A percentile compares a stretch with the other conserved stretches of the same genome.
Conservation (phyloP, 225 moss, liverwort and hornwort species). For the Polytrichum commune region DNA sequence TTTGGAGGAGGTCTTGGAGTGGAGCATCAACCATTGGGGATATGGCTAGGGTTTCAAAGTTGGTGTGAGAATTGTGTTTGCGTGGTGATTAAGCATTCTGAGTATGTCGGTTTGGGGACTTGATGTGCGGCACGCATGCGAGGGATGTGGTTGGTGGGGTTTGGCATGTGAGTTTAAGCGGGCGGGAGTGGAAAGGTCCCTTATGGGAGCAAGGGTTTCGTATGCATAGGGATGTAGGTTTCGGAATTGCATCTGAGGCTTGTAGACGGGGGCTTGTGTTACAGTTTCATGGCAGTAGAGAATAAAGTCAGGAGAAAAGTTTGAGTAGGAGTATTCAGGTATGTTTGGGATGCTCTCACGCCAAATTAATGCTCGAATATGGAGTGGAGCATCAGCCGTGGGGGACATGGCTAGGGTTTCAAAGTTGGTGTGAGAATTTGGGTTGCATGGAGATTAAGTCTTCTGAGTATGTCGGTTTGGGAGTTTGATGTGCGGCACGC, state of each 20-base stretch:
- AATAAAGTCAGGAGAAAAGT: too few species aligned
- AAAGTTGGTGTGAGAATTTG: background rate
- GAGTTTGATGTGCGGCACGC: background rate
- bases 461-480: background rate
- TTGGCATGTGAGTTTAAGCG: too few species aligned
- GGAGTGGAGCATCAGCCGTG: background rate
- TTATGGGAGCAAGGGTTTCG: too few species aligned
- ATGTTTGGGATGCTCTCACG: too few species aligned
- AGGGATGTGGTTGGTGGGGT: too few species aligned
- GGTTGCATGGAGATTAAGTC: background rate
- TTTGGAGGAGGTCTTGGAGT: background rate
- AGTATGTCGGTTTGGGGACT: background rate
- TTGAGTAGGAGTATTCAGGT: too few species aligned
- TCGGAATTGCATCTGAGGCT: too few species aligned
- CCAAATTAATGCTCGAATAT: too few species aligned
- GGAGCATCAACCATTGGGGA: background rate
- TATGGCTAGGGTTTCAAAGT: background rate
- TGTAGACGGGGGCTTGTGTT: too few species aligned
- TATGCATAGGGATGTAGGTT: too few species aligned
- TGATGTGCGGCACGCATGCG: background rate
- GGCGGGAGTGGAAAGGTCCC: too few species aligned
- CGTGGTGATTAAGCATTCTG: background rate
- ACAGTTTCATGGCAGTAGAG: too few species aligned
- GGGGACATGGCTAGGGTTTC: background rate
- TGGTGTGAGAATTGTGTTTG: background rate